Percentiles rank a stretch among this genome's conserved stretches.
Conservation (phyloP, 192 early-diverging fungal genomes). For the Backusella liffmaniae region DNA sequence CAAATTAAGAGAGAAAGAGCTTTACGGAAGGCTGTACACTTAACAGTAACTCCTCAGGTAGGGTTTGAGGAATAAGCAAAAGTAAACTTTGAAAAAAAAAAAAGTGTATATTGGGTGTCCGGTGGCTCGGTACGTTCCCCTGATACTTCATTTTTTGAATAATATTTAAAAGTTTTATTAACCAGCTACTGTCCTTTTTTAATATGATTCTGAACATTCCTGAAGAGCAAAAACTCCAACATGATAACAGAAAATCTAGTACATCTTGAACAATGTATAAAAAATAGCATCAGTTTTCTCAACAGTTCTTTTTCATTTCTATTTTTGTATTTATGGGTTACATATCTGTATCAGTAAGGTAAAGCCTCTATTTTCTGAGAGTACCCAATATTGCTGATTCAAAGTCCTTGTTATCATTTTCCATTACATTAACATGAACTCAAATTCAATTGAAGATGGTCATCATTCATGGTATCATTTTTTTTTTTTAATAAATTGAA, state of each 20-base stretch:
- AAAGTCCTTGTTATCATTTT: too few species aligned
- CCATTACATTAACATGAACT: background rate
- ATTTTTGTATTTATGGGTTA: background rate
- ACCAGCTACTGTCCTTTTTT: background rate
- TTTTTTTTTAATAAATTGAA: background rate
- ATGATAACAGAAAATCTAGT: too few species aligned
- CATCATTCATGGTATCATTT: background rate
- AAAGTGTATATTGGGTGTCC: background rate
- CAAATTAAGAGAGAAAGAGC: background rate
- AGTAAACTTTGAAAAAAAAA: background rate
- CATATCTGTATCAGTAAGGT: background rate
- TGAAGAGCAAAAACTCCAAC: too few species aligned
- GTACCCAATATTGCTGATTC: background rate
- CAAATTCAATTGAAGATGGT: background rate
- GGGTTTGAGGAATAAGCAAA: background rate
- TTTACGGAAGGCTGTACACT: too few species aligned
- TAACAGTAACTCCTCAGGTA: background rate
- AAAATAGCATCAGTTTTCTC: too few species aligned
- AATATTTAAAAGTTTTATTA: background rate
- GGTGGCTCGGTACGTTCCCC: background rate
- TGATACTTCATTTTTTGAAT: background rate
- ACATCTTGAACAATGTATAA: too few species aligned
- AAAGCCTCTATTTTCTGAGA: background rate
- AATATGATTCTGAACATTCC: too few species aligned
- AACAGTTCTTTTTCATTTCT: background rate